Percentiles rank a stretch among this genome's conserved stretches.
Evolutionary conservation across 192 early-diverging fungal species (phyloP).

Genomic region (Powellomyces hirtus): DNA sequence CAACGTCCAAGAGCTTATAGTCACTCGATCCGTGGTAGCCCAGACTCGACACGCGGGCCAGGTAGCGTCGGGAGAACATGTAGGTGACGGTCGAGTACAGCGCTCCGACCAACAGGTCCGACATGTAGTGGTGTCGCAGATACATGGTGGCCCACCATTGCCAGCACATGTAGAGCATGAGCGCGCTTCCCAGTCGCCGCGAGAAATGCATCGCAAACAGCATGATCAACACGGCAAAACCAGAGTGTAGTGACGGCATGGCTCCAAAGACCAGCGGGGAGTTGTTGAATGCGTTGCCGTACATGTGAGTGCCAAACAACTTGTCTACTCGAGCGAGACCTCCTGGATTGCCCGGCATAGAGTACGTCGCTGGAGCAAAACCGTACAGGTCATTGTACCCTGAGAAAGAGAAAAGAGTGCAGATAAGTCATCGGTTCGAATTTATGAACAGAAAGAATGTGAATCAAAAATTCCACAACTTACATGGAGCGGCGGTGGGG

Average conservation of each 20-base stretch:
- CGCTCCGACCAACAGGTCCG: conserved; percentile 66
- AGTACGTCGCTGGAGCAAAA: conserved; percentile 55
- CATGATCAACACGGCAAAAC: conserved; percentile 62
- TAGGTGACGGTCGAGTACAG: conserved; percentile 62
- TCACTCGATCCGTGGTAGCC: background rate
- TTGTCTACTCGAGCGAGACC: conserved; percentile 69
- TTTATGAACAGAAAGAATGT: background rate
- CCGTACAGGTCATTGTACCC: conserved; percentile 70
- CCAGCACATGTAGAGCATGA: conserved; percentile 63
- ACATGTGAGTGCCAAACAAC: conserved; percentile 61
- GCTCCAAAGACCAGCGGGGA: conserved; percentile 76
- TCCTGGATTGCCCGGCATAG: conserved; percentile 66
- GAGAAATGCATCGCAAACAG: conserved; percentile 47
- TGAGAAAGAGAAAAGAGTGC: background rate
- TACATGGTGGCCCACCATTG: conserved; percentile 83
- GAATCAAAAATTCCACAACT: background rate
- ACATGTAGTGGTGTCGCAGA: conserved; percentile 71
- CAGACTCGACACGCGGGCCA: conserved; percentile 6
- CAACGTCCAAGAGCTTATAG: conserved; percentile 21
- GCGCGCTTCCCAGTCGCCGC: conserved; percentile 12
- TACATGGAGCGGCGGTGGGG: conserved; percentile 66
- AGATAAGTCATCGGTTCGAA: too few relatives aligned
- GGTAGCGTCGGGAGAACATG: conserved; percentile 13
- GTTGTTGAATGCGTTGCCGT: conserved; percentile 59
- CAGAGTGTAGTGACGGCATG: conserved; percentile 72